Conservation (phyloP, 495 filamentous ascomycete species). For the Hyphodiscus hymeniophilus region DNA sequence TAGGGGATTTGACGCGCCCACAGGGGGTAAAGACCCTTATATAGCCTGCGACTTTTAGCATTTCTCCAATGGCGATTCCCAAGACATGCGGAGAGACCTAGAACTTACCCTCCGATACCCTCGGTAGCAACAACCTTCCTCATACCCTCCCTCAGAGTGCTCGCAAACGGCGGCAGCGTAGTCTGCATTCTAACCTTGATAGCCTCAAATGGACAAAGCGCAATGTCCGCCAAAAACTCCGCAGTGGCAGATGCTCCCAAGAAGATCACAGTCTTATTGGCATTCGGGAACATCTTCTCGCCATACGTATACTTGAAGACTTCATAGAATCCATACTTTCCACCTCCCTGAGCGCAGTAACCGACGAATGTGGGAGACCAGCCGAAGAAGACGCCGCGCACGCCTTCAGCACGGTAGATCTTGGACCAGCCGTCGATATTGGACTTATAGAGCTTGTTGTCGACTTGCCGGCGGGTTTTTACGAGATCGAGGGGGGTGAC, state of each 20-base stretch:
- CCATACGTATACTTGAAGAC: conserved; percentile 69
- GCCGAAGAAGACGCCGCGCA: conserved; percentile 65
- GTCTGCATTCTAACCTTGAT: conserved; percentile 72
- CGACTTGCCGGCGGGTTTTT: conserved; percentile 67
- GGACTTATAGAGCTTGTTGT: conserved; percentile 59
- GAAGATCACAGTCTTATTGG: conserved; percentile 55
- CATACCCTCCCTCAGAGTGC: conserved; percentile 53
- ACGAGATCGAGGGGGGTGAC: conserved; percentile 48
- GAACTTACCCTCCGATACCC: conserved; percentile 38
- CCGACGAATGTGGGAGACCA: conserved; percentile 64
- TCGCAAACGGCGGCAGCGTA: conserved; percentile 56
- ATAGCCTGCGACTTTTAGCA: conserved; percentile 29
- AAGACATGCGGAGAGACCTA: not conserved
- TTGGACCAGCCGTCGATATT: conserved; percentile 58
- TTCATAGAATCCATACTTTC: conserved; percentile 73
- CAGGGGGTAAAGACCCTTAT: conserved; percentile 61
- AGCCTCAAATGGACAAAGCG: conserved; percentile 59
- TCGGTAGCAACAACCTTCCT: conserved; percentile 51
- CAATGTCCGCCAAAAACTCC: conserved; percentile 63
- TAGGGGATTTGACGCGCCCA: conserved; percentile 69
- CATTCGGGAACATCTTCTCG: conserved; percentile 51
- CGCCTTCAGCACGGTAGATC: conserved; percentile 55
- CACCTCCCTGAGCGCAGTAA: conserved; percentile 65
- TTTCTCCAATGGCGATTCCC: not conserved
- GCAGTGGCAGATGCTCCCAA: conserved; percentile 57